Base-by-base conservation (phyloP, 371 early-diverging fungal genomes). In the Phascolomyces articulosus region DNA sequence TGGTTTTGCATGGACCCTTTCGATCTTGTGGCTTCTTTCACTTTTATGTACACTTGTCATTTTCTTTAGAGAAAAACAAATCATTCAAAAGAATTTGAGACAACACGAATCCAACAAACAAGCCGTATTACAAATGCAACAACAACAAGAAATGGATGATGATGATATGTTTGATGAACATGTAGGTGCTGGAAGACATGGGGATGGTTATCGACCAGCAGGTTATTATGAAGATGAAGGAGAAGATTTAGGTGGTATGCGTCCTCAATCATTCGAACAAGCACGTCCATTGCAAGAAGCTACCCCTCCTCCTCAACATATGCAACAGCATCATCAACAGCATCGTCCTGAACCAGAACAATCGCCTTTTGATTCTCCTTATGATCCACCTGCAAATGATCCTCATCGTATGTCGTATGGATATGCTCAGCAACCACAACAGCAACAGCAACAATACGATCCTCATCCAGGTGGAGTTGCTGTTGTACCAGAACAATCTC, bases 1-100 rank as follows among this genome's bases (percentile, higher is more conserved):
- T 54, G 82, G 64, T n/a, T 77, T 82, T 65, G 58, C 78, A 23
- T 82, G 82, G 82, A 64, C 79, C 16, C 77, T 76, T 26, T 79
- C 78, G 66, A 66, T 82, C 48, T 38, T 77, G 44, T 82, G 82
- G 82, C 28, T 79, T 18, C 55, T 59, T 11, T 69, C 79, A 3
- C 63, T 79, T n/a, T 31, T 64, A 13, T 68, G 74, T 21, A 70
- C 74, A 1, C 47, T 67, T 28, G 56, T 82, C n/a, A 65, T 67
- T 16, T 74, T 79, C 51, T 79, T 71, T 65, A 73, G 58, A 47
- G 82, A 82, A 62, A 82, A 79, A 41, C 66, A 72, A 23, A 54
- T 68, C 1, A 75, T 82, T 34, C 79, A 77, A 63, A 66, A 79
- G 53, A 75, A 71, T 62, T 56, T 79, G 40, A 72, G 72, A 49